Evolutionary conservation across 768 basidiomycete genomes (phyloP), one percentile per base, ranked within the genome.

Genomic region (Lactifluus subvellereus): DNA sequence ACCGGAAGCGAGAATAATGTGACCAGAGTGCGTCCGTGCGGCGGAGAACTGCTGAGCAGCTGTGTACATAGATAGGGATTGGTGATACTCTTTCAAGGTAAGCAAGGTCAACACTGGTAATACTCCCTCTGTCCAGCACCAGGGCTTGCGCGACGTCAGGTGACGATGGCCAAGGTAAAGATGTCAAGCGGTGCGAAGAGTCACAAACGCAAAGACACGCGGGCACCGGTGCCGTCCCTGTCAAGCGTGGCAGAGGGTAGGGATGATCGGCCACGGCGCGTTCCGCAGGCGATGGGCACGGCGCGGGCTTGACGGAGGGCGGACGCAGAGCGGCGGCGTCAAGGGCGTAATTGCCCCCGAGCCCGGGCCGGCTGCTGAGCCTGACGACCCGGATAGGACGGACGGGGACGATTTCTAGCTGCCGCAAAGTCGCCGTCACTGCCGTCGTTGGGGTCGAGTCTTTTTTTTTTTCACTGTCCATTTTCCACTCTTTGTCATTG

Each of bases 281-380:
- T 75, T 66, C 77, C 74, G 61, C 78, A 87, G 75, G n/a, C n/a
- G n/a, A 88, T 91, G 88, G 85, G 88, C 70, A 85, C 80, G 4
- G 81, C 85, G 87, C 47, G 90, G 85, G 53, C 78, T 88, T 61
- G 88, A 91, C 72, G 89, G 90, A 3, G 90, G 90, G 43, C 77
- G 89, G 68, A 91, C 90, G 65, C 88, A 90, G 76, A 92, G 89
- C 69, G 89, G 89, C 2, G 90, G 90, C 20, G 88, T 92, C 35
- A 86, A 84, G 69, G 90, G 87, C 11, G 79, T 91, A 52, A 72
- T 86, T 71, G 82, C 67, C 76, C 62, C 51, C 0, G 58, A 54
- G 3, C 57, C 57, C 3, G 59, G 13, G 1, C 33, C 30, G 4
- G 50, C 47, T 54, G 53, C 37, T 16, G 55, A 62, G 18, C 33